phyloP scores from a whole-genome alignment of 805 yeast species.

The Isabelozyma rhagii region DNA sequence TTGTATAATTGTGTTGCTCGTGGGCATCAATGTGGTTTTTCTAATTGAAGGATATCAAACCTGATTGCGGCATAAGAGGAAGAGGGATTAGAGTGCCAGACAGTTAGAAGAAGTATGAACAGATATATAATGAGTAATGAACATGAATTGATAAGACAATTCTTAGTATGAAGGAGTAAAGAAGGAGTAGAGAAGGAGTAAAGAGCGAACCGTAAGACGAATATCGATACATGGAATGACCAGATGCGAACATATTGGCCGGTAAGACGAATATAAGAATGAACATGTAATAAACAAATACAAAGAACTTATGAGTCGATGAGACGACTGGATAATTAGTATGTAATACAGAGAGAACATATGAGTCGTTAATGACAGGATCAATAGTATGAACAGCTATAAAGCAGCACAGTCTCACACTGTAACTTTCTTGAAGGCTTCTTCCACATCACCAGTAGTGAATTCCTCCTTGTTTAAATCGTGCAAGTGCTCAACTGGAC shows the following conservation, averaged over 20 bases:
- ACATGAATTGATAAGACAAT: background rate
- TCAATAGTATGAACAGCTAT: background rate
- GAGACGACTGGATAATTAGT: no score
- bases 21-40: background rate
- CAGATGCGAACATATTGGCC: no score
- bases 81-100: background rate
- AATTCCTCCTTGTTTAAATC: conserved; percentile 36
- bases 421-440: background rate
- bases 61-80: background rate
- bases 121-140: background rate
- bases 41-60: background rate
- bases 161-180: no score
- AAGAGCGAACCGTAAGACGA: no score
- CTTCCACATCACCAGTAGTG: background rate
- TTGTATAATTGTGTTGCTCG: background rate
- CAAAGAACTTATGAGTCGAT: no score
- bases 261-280: background rate
- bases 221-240: no score
- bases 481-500: conserved; percentile 50
- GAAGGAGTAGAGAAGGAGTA: no score
- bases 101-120: background rate
- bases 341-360: background rate
- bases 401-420: background rate
- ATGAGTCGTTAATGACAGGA: background rate
- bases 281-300: background rate